Base-by-base conservation (phyloP, 2,329 filamentous ascomycete species). In the Claviceps africana region DNA sequence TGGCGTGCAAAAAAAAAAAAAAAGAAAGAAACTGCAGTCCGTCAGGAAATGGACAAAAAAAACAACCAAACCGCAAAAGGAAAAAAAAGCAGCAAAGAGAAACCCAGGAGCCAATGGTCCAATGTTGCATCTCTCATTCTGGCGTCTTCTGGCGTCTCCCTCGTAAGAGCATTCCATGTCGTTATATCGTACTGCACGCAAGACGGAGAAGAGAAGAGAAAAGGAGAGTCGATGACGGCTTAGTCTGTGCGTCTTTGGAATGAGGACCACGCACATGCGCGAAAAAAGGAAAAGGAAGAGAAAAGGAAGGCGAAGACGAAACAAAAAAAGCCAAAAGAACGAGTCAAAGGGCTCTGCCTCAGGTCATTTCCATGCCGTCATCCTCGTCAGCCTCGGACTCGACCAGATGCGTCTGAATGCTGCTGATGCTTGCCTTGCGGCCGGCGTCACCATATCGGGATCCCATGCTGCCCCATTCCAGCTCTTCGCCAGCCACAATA, bases 401-500 rank as follows among this genome's bases (percentile, higher is more conserved):
- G 5, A 78, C 61, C 58, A 75, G 69, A 59, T 79, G 77, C 3
- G 77, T 79, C 58, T 78, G 74, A 54, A 73, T 77, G 62, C 78
- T 82, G 60, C 77, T 73, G 48, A 81, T 68, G 62, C 80, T 83
- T 58, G 75, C 74, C 65, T 83, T 83, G 50, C 79, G 69, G 22
- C 68, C 61, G 51, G 61, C 61, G 46, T 72, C 72, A n/a, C 69
- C 66, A 51, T 68, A 78, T 19, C 74, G 69, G 28, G 69, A 67
- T 28, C 72, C 72, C 60, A 61, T 72, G 70, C 43, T 71, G 61
- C 55, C 74, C 77, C 57, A 79, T 61, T 79, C 76, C 17, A 94
- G 72, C 65, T 96, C 89, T 56, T 95, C 87, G 44, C 91, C 91
- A 51, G 86, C 86, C 6, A 97, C 77, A 7, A 98, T 85, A 28